A percentile compares a stretch with the other conserved stretches of the same genome.
Conservation (phyloP, 768 basidiomycete species). For the Lentinula lateritia region DNA sequence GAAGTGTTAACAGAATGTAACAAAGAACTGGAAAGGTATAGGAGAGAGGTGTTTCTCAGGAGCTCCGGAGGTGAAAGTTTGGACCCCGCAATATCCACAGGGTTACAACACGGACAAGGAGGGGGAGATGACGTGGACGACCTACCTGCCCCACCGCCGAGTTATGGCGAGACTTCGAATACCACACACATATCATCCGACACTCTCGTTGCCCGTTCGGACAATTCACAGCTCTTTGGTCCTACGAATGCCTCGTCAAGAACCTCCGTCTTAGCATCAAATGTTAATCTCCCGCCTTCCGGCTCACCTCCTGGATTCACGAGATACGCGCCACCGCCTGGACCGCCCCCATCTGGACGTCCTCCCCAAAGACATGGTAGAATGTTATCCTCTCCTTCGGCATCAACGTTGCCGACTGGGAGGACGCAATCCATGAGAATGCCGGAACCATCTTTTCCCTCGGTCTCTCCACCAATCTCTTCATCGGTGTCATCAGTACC, state of each 20-base stretch:
- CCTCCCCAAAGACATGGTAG: not conserved
- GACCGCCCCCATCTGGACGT: not conserved
- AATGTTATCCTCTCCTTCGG: not conserved
- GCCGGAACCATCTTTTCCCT: not conserved
- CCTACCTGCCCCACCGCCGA: not conserved
- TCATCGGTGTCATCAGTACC: conserved; percentile 9
- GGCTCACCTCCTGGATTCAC: not conserved
- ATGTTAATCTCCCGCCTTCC: not conserved
- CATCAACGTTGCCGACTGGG: not conserved
- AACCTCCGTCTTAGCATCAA: too few relatives aligned
- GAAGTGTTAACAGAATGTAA: conserved; percentile 11
- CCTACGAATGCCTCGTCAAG: not conserved
- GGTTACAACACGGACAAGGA: conserved; percentile 9
- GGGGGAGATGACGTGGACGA: not conserved
- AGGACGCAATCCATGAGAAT: not conserved
- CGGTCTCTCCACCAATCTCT: conserved; percentile 11
- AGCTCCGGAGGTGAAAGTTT: conserved; percentile 16
- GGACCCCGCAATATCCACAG: conserved; percentile 8
- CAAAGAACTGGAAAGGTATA: conserved; percentile 10
- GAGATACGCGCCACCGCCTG: not conserved
- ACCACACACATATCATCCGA: not conserved
- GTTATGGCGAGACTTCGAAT: not conserved
- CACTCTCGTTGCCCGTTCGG: not conserved
- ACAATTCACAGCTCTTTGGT: not conserved
- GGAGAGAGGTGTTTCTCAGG: conserved; percentile 27